A percentile compares a stretch with the other conserved stretches of the same genome.
Evolutionary conservation across 2,329 filamentous ascomycete genomes (phyloP).

Genomic region (Aspergillus ustus): DNA sequence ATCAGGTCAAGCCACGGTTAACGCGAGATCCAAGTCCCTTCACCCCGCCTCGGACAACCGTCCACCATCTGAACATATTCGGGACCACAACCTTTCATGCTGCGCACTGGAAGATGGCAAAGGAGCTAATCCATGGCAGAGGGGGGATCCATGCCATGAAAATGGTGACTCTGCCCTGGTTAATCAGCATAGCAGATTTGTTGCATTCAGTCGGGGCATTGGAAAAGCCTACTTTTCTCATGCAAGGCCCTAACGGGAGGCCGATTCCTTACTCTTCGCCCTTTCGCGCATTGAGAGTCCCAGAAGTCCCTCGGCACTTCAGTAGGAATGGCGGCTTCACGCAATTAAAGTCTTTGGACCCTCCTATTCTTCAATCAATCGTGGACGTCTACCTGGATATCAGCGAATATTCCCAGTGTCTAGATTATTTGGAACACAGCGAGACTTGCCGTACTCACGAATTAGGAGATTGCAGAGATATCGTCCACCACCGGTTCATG

Average conservation of each 20-base stretch:
- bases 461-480: conserved; percentile 1
- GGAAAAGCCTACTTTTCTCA: neutral
- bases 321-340: neutral
- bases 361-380: neutral
- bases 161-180: conserved; percentile 5
- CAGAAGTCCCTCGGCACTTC: neutral
- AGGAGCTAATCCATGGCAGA: neutral
- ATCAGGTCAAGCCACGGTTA: neutral
- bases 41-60: neutral
- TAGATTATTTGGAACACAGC: neutral
- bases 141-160: neutral
- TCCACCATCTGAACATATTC: conserved; percentile 2
- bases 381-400: neutral
- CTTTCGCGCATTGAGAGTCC: neutral
- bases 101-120: neutral
- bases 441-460: neutral
- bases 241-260: neutral
- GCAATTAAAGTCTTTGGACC: neutral
- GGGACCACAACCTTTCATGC: neutral
- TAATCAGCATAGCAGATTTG: neutral
- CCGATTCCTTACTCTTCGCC: neutral
- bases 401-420: conserved; percentile 2
- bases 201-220: neutral
- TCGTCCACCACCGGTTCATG: conserved; percentile 6
- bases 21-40: neutral